These are phyloP conservation scores for Chrysoporthe cubensis DNA, from an alignment of 2,329 filamentous ascomycete species.

Conservation along the genomic window DNA sequence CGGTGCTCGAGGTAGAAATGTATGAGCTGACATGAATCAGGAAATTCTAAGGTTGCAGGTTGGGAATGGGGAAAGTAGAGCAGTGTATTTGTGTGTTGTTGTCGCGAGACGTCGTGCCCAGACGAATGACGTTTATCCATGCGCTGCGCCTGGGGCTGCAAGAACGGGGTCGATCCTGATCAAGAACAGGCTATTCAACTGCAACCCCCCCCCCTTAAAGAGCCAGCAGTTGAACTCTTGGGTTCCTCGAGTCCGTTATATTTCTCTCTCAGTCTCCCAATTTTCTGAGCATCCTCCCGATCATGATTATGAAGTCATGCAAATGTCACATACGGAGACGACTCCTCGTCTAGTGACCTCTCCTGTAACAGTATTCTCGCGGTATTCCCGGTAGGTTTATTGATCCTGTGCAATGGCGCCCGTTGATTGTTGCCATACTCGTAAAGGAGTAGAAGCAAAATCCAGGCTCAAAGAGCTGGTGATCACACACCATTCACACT, in stretches of 20 bases:
- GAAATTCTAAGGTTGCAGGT: neutral
- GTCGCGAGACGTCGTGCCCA: neutral
- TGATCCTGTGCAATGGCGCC: no score
- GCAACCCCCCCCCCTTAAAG: neutral
- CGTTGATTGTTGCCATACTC: no score
- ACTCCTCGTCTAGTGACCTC: no score
- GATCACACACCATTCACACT: no score
- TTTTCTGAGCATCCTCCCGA: neutral
- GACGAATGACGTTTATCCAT: slow-evolving; percentile 6
- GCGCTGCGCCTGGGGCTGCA: neutral
- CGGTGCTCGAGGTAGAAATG: neutral
- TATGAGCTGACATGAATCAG: neutral
- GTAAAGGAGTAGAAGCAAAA: no score
- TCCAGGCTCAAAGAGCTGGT: no score
- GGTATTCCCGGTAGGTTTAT: no score
- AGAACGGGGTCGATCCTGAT: neutral
- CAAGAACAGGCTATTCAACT: neutral
- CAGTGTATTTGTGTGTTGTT: neutral
- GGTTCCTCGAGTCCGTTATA: neutral
- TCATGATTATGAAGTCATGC: no score
- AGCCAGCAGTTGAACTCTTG: neutral
- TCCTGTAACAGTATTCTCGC: no score
- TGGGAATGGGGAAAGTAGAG: neutral
- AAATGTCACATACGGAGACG: no score
- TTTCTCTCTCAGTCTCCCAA: neutral